Evolutionary conservation across 257 asterid species (phyloP).

Genomic region (Forsythia viridissima): DNA sequence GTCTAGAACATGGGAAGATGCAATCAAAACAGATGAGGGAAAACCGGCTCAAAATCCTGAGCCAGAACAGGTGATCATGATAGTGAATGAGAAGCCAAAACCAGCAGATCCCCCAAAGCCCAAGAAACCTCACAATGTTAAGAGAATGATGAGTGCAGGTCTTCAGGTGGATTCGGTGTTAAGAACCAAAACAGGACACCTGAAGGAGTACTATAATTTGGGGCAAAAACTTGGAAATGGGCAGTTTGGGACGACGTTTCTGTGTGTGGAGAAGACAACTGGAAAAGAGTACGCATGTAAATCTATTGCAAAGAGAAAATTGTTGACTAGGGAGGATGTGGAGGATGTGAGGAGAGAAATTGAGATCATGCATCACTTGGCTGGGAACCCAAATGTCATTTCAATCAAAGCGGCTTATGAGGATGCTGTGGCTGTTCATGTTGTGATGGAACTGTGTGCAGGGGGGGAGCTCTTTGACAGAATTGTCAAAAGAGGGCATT

Average conservation of each 20-base stretch:
- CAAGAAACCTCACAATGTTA: conserved; percentile 39
- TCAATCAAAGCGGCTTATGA: conserved; percentile 77
- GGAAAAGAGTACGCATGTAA: conserved; percentile 80
- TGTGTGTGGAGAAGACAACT: conserved; percentile 57
- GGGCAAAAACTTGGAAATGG: conserved; percentile 85
- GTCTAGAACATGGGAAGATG: conserved; percentile 7
- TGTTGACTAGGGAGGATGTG: conserved; percentile 65
- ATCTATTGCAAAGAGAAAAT: conserved; percentile 73
- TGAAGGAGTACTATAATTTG: conserved; percentile 59
- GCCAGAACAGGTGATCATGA: too few species aligned
- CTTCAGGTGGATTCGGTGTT: conserved; percentile 74
- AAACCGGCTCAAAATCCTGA: conserved; percentile 7
- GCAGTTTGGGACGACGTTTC: conserved; percentile 78
- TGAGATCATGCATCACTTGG: conserved; percentile 87
- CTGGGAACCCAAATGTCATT: conserved; percentile 65
- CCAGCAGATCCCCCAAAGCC: conserved; percentile 25
- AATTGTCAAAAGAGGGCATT: conserved; percentile 80
- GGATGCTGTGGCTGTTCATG: conserved; percentile 79
- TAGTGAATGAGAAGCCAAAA: conserved; percentile 5
- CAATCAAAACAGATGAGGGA: conserved; percentile 9
- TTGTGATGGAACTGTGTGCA: conserved; percentile 79
- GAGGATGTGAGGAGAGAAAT: conserved; percentile 91
- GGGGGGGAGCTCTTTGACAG: conserved; percentile 95
- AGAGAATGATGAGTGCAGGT: conserved; percentile 62
- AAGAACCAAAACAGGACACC: conserved; percentile 62